A percentile compares a stretch with the other conserved stretches of the same genome.
These are phyloP conservation scores for Avena eriantha DNA, from an alignment of 176 grass and related monocot genomes.

Conservation along the genomic window DNA sequence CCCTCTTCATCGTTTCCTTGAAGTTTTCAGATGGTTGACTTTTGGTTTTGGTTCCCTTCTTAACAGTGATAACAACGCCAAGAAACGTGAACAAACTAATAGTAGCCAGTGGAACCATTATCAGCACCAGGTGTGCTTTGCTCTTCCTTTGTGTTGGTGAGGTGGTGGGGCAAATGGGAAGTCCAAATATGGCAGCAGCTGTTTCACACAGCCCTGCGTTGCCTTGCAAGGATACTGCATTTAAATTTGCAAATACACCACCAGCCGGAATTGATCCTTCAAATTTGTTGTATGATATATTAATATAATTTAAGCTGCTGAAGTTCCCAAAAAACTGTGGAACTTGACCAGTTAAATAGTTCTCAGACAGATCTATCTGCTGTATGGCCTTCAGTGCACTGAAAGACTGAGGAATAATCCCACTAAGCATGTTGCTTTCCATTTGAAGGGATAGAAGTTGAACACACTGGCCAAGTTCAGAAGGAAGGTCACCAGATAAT, in stretches of 20 bases:
- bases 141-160: conserved; percentile 5
- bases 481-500: conserved; percentile 35
- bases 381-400: background rate
- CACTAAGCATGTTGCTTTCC: conserved; percentile 23
- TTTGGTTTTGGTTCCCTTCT: background rate
- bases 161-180: conserved; percentile 14
- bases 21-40: background rate
- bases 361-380: conserved; percentile 34
- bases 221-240: conserved; percentile 20
- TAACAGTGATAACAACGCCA: background rate
- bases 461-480: conserved; percentile 4
- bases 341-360: conserved; percentile 25
- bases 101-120: background rate
- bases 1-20: conserved; percentile 44
- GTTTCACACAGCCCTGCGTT: conserved; percentile 23
- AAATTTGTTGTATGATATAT: conserved; percentile 49
- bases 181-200: conserved; percentile 25
- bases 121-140: background rate
- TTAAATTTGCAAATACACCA: conserved; percentile 12
- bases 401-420: conserved; percentile 26
- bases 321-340: conserved; percentile 16
- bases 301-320: background rate
- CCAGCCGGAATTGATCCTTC: conserved; percentile 20
- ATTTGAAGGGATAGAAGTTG: background rate
- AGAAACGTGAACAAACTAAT: background rate